A percentile compares a stretch with the other conserved stretches of the same genome.
Evolutionary conservation across 805 yeast genomes (phyloP).

Genomic region (Hagleromyces aurorensis): DNA sequence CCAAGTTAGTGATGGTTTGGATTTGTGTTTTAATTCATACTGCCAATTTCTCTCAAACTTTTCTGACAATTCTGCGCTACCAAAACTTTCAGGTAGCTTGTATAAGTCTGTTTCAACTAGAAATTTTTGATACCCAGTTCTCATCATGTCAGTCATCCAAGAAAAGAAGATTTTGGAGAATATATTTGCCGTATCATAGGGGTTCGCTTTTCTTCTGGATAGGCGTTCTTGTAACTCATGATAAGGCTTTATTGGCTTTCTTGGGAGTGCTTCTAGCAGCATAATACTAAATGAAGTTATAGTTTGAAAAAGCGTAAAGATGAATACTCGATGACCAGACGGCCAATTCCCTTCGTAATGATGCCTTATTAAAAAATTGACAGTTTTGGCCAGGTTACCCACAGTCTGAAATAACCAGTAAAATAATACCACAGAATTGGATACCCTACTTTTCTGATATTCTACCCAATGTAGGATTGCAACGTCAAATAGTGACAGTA

Average conservation of each 20-base stretch:
- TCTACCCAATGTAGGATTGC: constrained; percentile 61
- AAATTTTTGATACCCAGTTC: constrained; percentile 56
- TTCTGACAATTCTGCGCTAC: constrained; percentile 43
- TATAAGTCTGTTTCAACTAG: constrained; percentile 65
- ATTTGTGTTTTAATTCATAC: constrained; percentile 40
- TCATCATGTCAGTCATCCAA: constrained; percentile 88
- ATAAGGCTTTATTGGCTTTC: constrained; percentile 35
- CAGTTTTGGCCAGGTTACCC: constrained; percentile 39
- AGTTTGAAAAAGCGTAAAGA: constrained; percentile 30
- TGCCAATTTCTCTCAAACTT: constrained; percentile 56
- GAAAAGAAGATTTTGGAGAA: constrained; percentile 71
- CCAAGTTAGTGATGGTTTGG: constrained; percentile 41
- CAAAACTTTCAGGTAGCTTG: constrained; percentile 59
- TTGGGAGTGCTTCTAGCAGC: constrained; percentile 34
- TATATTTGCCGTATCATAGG: constrained; percentile 45
- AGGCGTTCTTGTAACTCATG: constrained; percentile 32
- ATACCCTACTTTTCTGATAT: constrained; percentile 53
- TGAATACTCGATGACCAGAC: constrained; percentile 19
- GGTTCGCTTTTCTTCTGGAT: constrained; percentile 28
- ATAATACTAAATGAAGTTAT: constrained; percentile 29
- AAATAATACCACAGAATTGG: constrained; percentile 60
- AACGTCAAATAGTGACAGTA: constrained; percentile 41
- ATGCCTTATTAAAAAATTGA: constrained; percentile 33
- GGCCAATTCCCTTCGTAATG: constrained; percentile 25
- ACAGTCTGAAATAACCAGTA: constrained; percentile 63